phyloP scores from a whole-genome alignment of 208 protist species.

The Novymonas esmeraldas region DNA sequence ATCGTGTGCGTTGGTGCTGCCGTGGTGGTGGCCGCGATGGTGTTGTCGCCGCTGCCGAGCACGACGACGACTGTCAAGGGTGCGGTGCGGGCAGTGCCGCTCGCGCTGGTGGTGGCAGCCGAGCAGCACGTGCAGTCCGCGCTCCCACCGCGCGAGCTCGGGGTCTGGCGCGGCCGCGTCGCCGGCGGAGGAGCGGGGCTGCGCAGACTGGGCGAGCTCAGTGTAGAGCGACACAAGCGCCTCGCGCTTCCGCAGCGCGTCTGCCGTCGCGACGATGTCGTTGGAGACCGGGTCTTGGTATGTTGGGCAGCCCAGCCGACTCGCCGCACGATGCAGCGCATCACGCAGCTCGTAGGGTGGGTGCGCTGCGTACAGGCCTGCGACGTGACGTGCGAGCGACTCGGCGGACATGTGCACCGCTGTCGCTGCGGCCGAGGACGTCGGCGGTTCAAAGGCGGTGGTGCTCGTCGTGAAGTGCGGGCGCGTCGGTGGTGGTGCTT shows the following conservation, averaged over 20 bases:
- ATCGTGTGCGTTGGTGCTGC: not conserved
- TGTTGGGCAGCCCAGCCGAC: conserved; percentile 13
- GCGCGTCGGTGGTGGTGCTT: not conserved
- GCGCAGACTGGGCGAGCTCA: not conserved
- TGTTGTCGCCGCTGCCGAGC: not conserved
- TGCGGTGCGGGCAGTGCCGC: conserved; percentile 38
- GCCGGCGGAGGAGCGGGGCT: not conserved
- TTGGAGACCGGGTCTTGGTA: conserved; percentile 44
- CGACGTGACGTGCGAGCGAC: conserved; percentile 13
- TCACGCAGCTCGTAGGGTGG: conserved; percentile 26
- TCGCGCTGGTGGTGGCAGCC: conserved; percentile 36
- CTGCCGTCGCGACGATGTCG: conserved; percentile 34
- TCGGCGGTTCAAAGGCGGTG: not conserved
- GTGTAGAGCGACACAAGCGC: conserved; percentile 8
- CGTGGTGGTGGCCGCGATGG: not conserved
- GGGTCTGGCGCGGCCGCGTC: not conserved
- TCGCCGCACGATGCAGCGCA: conserved; percentile 28
- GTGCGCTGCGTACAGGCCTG: conserved; percentile 16
- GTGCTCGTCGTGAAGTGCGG: too few species aligned
- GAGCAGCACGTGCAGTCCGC: conserved; percentile 14
- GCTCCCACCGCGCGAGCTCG: conserved; percentile 7
- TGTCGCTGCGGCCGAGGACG: not conserved
- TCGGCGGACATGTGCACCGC: conserved; percentile 5
- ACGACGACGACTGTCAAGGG: too few species aligned
- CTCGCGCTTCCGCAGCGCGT: conserved; percentile 28